phyloP scores from a whole-genome alignment of 2,329 filamentous ascomycete genomes.

The Neonectria punicea region DNA sequence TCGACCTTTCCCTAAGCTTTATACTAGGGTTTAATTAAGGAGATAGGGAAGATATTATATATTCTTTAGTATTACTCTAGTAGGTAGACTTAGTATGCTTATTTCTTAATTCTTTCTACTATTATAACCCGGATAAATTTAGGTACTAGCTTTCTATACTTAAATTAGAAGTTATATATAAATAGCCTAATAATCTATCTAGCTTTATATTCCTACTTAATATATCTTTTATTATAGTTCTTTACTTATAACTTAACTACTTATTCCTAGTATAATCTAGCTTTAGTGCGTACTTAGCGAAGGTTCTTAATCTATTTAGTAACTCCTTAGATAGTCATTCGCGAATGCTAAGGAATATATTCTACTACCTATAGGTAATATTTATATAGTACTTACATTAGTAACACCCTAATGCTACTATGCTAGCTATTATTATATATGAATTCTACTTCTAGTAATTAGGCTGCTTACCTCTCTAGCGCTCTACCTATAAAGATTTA shows the following conservation, averaged over 20 bases:
- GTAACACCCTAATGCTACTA: no score
- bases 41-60: not conserved
- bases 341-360: no score
- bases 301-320: no score
- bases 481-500: no score
- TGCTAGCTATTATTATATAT: no score
- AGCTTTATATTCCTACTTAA: not conserved
- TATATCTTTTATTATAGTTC: not conserved
- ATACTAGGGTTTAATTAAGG: not conserved
- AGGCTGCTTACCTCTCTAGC: no score
- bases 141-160: not conserved
- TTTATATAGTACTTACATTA: no score
- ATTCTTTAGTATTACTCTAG: not conserved
- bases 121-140: not conserved
- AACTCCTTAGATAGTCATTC: no score
- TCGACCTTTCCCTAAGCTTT: not conserved
- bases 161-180: not conserved
- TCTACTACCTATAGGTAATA: no score
- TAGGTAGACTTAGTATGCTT: not conserved
- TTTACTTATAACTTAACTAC: not conserved
- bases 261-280: no score
- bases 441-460: no score
- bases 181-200: not conserved
- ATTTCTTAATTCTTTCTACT: not conserved
- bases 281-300: no score